Base-by-base conservation (phyloP, 495 filamentous ascomycete species). In the Penicillium goetzii region DNA sequence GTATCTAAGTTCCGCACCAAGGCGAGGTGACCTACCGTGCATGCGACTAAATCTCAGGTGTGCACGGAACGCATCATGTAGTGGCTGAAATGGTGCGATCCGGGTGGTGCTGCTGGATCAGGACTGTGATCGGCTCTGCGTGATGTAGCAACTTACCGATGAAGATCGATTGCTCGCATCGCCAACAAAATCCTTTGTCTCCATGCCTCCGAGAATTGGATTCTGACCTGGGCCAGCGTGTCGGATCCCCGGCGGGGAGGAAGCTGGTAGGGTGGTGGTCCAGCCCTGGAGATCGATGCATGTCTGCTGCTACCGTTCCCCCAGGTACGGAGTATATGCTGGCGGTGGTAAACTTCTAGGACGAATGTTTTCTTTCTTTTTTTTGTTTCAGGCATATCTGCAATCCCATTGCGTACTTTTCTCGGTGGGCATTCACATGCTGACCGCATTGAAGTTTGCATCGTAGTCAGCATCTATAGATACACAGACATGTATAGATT, bases 1-100 rank as follows among this genome's bases (percentile, higher is more conserved):
- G 62, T 33, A 59, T 62, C 51, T 52, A 47, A 52, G 56, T 65
- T 62, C 59, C 47, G 56, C 57, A 56, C 59, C 17, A 30, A 67
- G 63, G 49, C 57, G 59, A 70, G 56, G 68, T 71, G 70, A 73
- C 70, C 66, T 73, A 71, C 65, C 70, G 59, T 72, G 68, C 68
- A 71, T 69, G 51, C 64, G 12, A 61, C 65, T 68, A 65, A 68
- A 67, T 71, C 65, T 65, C 61, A 62, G 58, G 62, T 58, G 62
- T 59, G 61, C 68, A 70, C 60, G 55, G 61, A 61, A 69, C 63
- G 58, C 66, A 68, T 72, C 69, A 60, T 61, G 54, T 53, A 47
- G 68, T 72, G 68, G 68, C 70, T 73, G 70, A 67, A 71, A 65
- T 64, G 40, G 49, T 64, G 64, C 53, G 63, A 68, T 66, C 68